phyloP scores from a whole-genome alignment of 331 rosid genomes.

The Prunus yedoensis region DNA sequence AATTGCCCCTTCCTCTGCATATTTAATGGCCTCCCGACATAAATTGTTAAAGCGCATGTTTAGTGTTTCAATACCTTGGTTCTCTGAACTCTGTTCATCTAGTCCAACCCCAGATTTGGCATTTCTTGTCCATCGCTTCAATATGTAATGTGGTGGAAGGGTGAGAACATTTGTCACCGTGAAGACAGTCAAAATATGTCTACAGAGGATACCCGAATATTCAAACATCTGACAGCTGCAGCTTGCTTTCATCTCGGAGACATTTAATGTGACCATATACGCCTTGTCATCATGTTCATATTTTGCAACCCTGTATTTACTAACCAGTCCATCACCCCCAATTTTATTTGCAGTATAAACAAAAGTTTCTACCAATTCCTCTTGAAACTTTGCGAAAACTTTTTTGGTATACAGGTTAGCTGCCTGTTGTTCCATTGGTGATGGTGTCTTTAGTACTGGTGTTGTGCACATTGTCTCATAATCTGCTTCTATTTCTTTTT shows the following conservation, averaged over 20 bases:
- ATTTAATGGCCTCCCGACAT: slow-evolving; percentile 69
- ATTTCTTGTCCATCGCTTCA: slow-evolving; percentile 80
- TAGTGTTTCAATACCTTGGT: slow-evolving; percentile 49
- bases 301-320: slow-evolving; percentile 73
- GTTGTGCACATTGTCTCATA: slow-evolving; percentile 54
- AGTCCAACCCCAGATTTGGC: slow-evolving; percentile 41
- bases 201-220: slow-evolving; percentile 66
- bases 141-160: slow-evolving; percentile 64
- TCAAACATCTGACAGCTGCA: slow-evolving; percentile 92
- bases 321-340: slow-evolving; percentile 47
- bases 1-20: slow-evolving; percentile 73
- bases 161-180: slow-evolving; percentile 82
- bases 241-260: slow-evolving; percentile 49
- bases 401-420: slow-evolving; percentile 63
- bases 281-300: slow-evolving; percentile 67
- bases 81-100: slow-evolving; percentile 44
- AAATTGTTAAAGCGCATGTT: slow-evolving; percentile 59
- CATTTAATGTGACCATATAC: slow-evolving; percentile 50
- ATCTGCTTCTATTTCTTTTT: slow-evolving; percentile 75
- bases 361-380: slow-evolving; percentile 77
- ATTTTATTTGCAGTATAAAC: slow-evolving; percentile 64
- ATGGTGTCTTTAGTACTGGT: slow-evolving; percentile 71
- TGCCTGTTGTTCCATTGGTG: slow-evolving; percentile 90
- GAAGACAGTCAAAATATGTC: slow-evolving; percentile 77
- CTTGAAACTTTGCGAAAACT: slow-evolving; percentile 74